Base-by-base conservation (phyloP, 2,329 filamentous ascomycete species). In the Nemania diffusa region DNA sequence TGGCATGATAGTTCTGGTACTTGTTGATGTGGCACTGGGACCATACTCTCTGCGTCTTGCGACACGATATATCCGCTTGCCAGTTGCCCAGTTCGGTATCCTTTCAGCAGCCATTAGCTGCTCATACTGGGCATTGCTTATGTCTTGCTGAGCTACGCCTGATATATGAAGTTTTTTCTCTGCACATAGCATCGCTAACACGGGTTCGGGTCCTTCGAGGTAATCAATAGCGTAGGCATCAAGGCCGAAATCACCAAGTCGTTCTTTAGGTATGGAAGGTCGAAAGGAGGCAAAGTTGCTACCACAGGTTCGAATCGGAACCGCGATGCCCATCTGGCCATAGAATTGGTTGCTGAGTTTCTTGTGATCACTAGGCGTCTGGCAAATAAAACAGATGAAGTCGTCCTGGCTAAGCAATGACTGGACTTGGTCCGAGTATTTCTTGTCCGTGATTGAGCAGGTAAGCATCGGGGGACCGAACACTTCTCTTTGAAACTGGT, bases 141-240 rank as follows among this genome's bases (percentile, higher is more conserved):
- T 88, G 9, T 92, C 88, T 5, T 78, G 78, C 15, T 89, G 81
- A 17, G 87, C 84, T 51, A 95, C 85, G 0, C 88, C 93, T 5
- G 90, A 90, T 27, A 83, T 81, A 73, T 97, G 89, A 6, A 97
- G 79, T 60, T 82, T 85, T 65, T 86, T 88, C 72, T 92, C 90
- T 13, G 89, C 86, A 78, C 94, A 97, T 24, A 99, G 86, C 91
- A 97, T 96, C 6, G 93, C 91, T 37, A 98, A 81, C 1, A 99
- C 92, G 1, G 92, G 87, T 1, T 91, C 89, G 0, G 97, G 97
- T 0, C 95, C 96, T 37, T 90, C 85, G 5, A 99, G 77, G 65
- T 87, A 92, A 75, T 98, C 92, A 27, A 92, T 84, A 0, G 93
- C 90, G 81, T 92, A 97, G 1, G 91, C 90, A 70, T 97, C 91